These are phyloP conservation scores for Populus davidiana DNA, from an alignment of 345 rosid species.

Conservation along the genomic window DNA sequence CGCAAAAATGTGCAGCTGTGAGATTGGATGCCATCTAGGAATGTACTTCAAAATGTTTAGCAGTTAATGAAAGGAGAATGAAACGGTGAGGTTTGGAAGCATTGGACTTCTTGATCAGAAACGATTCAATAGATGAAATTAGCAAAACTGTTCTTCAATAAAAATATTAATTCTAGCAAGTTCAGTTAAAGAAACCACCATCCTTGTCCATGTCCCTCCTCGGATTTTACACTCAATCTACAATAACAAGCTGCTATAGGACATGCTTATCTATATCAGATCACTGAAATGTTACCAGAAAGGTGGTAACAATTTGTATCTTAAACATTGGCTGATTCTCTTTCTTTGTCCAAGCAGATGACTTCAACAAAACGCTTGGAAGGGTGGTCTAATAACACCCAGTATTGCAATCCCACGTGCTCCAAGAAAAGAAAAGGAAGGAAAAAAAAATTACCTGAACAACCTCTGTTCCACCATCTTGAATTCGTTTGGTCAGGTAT, in stretches of 20 bases:
- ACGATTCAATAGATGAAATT: neutral
- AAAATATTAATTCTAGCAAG: neutral
- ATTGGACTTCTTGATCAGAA: neutral
- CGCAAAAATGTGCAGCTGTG: neutral
- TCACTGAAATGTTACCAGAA: neutral
- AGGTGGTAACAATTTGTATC: neutral
- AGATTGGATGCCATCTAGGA: neutral
- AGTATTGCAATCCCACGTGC: neutral
- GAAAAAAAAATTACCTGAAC: slow-evolving; percentile 20
- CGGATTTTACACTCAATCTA: neutral
- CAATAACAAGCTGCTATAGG: neutral
- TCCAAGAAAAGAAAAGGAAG: neutral
- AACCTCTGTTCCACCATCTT: slow-evolving; percentile 37
- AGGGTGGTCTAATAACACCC: neutral
- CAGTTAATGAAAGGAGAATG: neutral
- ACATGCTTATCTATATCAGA: neutral
- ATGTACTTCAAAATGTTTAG: neutral
- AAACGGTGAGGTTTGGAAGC: neutral
- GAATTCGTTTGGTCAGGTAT: slow-evolving; percentile 31
- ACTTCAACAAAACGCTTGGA: neutral
- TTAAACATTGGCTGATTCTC: neutral
- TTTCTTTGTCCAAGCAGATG: neutral
- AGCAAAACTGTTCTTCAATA: neutral
- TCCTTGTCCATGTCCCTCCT: neutral
- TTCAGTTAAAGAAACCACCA: neutral